Evolutionary conservation across 2,329 filamentous ascomycete species (phyloP), one percentile per base, ranked within the genome.

Genomic region (Thielaviopsis ethacetica): DNA sequence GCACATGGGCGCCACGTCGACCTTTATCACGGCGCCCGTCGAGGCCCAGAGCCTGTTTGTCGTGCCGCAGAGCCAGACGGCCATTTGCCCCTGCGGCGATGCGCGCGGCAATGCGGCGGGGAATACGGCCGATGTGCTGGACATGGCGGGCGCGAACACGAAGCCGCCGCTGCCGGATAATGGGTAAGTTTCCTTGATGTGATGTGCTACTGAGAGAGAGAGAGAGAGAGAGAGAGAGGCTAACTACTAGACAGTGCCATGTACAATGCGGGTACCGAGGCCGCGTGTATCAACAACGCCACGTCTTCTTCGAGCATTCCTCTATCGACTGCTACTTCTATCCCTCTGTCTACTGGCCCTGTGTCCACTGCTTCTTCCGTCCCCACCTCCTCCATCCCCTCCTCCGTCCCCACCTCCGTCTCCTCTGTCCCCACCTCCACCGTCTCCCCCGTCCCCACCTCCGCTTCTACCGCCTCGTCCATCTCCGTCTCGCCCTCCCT

Each of bases 101-200:
- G 73, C 68, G 0, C 64, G 64, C 5, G 82, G 82, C 5, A 84
- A 84, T 65, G 82, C 81, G 0, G 82, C 80, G 0, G 82, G 75
- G 0, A 83, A 82, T 61, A 79, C 75, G 0, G 63, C 68, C 1
- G 67, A 83, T 56, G 66, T 75, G 7, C 66, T 80, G 2, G 76
- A 84, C 63, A 67, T 81, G 3, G 67, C 47, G 3, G 64, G 64
- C 10, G 61, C 80, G 27, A 59, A 59, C 9, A 49, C 55, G 12
- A 59, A 22, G n/a, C 56, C 56, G 9, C 56, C 58, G 56, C 24
- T 53, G 19, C 59, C 59, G n/a, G 59, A 61, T 49, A 38, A 53
- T 7, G 56, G 58, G 47, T 54, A 17, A 54, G 53, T 59, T n/a
- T n/a, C n/a, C n/a, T n/a, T n/a, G n/a, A n/a, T n/a, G n/a, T n/a